A percentile compares a stretch with the other conserved stretches of the same genome.
Conservation (phyloP, 768 basidiomycete species). For the Brasilioporus rufonigricans region DNA sequence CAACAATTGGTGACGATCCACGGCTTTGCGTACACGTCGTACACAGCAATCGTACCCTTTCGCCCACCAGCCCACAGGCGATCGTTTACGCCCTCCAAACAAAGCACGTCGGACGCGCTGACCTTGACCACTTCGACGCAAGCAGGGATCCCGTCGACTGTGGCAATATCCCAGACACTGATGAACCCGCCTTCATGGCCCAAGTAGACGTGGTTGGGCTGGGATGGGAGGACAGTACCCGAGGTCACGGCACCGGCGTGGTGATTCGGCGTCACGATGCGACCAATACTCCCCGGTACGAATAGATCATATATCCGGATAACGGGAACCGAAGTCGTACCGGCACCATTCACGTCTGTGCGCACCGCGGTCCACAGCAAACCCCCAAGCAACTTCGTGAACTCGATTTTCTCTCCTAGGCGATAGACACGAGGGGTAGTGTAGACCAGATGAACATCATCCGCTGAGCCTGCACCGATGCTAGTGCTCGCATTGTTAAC, state of each 20-base stretch:
- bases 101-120: conserved; percentile 75
- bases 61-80: conserved; percentile 86
- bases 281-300: conserved; percentile 52
- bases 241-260: conserved; percentile 81
- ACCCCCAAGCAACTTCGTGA: conserved; percentile 68
- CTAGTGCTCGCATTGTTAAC: conserved; percentile 22
- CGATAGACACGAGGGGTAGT: conserved; percentile 60
- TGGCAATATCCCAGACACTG: conserved; percentile 70
- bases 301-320: conserved; percentile 81
- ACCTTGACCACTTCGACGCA: conserved; percentile 81
- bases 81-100: conserved; percentile 80
- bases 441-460: conserved; percentile 44
- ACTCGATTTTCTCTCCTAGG: conserved; percentile 79
- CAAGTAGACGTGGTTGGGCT: conserved; percentile 68
- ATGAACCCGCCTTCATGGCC: conserved; percentile 92
- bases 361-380: conserved; percentile 82
- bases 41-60: conserved; percentile 78
- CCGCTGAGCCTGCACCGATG: conserved; percentile 26
- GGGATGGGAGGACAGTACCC: conserved; percentile 70
- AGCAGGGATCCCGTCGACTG: conserved; percentile 52
- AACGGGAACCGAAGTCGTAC: conserved; percentile 55
- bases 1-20: conserved; percentile 89
- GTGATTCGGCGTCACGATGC: conserved; percentile 59
- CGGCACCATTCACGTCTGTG: conserved; percentile 44
- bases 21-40: conserved; percentile 68